Percentiles rank a stretch among this genome's conserved stretches.
phyloP scores from a whole-genome alignment of 257 asterid genomes.

The Schizonepeta tenuifolia region DNA sequence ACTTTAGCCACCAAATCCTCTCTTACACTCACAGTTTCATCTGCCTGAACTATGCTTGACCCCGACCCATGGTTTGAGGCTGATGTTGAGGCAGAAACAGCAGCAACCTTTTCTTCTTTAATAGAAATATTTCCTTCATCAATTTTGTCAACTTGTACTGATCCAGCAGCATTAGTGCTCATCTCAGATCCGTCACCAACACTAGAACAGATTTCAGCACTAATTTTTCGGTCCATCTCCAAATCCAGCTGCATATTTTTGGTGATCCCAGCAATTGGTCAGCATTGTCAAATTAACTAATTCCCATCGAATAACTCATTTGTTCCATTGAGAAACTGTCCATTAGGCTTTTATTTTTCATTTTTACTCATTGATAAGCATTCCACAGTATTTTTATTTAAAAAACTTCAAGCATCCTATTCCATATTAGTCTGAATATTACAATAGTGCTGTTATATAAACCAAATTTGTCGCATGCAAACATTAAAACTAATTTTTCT shows the following conservation, averaged over 20 bases:
- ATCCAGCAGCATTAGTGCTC: slow-evolving; percentile 33
- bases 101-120: slow-evolving; percentile 41
- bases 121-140: slow-evolving; percentile 35
- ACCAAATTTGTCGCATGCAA: slow-evolving; percentile 9
- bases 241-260: slow-evolving; percentile 59
- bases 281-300: slow-evolving; percentile 42
- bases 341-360: slow-evolving; percentile 39
- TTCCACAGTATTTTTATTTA: slow-evolving; percentile 10
- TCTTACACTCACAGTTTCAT: slow-evolving; percentile 47
- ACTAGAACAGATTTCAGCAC: slow-evolving; percentile 55
- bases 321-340: slow-evolving; percentile 38
- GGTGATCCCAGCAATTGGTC: slow-evolving; percentile 48
- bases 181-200: slow-evolving; percentile 54
- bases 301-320: slow-evolving; percentile 42
- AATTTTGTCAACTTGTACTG: slow-evolving; percentile 35
- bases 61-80: slow-evolving; percentile 52
- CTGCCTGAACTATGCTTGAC: slow-evolving; percentile 52
- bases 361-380: slow-evolving; percentile 44
- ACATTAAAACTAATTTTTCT: neutral
- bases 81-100: slow-evolving; percentile 41
- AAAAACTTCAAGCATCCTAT: slow-evolving; percentile 19
- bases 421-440: neutral
- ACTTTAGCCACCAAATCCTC: slow-evolving; percentile 36
- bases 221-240: slow-evolving; percentile 69
- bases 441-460: neutral